Evolutionary conservation across 108 stramenopile genomes (phyloP).

Genomic region (Chaetoceros muelleri): DNA sequence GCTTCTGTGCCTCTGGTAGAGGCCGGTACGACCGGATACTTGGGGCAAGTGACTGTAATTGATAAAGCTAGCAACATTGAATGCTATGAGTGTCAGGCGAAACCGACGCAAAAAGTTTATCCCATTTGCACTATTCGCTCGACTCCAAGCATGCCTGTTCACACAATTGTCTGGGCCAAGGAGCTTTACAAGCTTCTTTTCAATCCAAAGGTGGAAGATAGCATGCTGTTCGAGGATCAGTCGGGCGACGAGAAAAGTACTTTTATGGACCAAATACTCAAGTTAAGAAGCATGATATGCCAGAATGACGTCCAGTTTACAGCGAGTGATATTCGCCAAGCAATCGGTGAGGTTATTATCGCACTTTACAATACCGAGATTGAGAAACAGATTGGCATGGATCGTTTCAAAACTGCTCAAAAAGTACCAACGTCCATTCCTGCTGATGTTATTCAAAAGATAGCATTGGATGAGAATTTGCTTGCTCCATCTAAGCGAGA

Average conservation of each 20-base stretch:
- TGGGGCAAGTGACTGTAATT: constrained; percentile 95
- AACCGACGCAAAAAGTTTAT: constrained; percentile 93
- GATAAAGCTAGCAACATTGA: constrained; percentile 66
- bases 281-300: constrained; percentile 27
- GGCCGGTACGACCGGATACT: constrained; percentile 96
- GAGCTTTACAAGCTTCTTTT: constrained; percentile 96
- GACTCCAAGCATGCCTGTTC: constrained; percentile 96
- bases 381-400: constrained; percentile 79
- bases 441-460: constrained; percentile 2
- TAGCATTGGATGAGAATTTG: not conserved
- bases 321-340: constrained; percentile 7
- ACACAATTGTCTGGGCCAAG: constrained; percentile 99
- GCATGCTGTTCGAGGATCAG: constrained; percentile 77
- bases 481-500: not conserved
- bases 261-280: constrained; percentile 52
- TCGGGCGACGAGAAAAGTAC: constrained; percentile 41
- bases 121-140: constrained; percentile 99
- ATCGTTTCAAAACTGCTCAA: constrained; percentile 77
- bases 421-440: constrained; percentile 45
- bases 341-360: constrained; percentile 19
- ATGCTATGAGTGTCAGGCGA: constrained; percentile 97
- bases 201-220: constrained; percentile 62
- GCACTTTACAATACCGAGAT: constrained; percentile 56
- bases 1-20: constrained; percentile 90
- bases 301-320: not conserved